Base-by-base conservation (phyloP, 2,329 filamentous ascomycete genomes). In the Cladosporium sp. region DNA sequence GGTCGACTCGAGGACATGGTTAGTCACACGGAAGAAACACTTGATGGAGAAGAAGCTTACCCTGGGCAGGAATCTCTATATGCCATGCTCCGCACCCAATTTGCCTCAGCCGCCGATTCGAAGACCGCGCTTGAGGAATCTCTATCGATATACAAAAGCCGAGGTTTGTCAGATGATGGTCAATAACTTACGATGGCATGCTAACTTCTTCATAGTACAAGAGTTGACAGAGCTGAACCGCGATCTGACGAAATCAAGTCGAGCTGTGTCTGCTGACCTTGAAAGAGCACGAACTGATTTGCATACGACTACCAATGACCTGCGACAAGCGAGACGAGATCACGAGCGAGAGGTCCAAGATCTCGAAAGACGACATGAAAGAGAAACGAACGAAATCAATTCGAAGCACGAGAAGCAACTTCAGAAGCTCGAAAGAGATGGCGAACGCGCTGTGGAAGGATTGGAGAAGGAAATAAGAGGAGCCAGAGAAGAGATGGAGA, bases 101-200 rank as follows among this genome's bases (percentile, higher is more conserved):
- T 97, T 75, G 87, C 88, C 66, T 85, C 85, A 36, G 88, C 90
- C 26, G 84, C 90, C 12, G 85, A 85, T 49, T 88, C 92, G 64
- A 88, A 87, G 71, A 89, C 86, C 65, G 85, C 84, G 5, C 82
- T 92, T 68, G 92, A 94, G 72, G 90, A 95, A 68, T 86, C 89
- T 0, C 84, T 96, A 55, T 87, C 90, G 18, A 72, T 91, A 11
- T 90, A 91, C 70, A 96, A 94, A 75, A 85, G 84, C 61, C 87
- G 89, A 84, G 87, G 92, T 95, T 82, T 71, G 87, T 80, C 14
- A 12, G 5, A 7, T 10, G 7, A 12, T 8, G 18, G 30, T 28
- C 7, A 41, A 11, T 4, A 28, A 47, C 2, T 7, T 26, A 1
- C 24, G n/a, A 4, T 18, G 32, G 34, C 36, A 58, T 30, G 26